phyloP scores from a whole-genome alignment of 768 basidiomycete genomes.

The Termitomyces sp. region DNA sequence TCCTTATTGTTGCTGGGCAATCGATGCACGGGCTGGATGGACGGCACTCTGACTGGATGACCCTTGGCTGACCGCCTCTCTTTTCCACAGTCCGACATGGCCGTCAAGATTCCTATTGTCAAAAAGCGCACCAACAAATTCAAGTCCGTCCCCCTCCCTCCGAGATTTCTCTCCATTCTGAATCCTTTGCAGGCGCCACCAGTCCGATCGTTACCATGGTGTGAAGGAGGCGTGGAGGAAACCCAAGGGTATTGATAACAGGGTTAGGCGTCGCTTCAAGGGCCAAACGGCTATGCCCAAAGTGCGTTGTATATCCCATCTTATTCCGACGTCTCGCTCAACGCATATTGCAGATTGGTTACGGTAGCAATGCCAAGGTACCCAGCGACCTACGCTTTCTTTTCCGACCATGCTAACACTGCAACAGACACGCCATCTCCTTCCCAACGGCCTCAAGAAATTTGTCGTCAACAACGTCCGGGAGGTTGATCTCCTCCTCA shows the following conservation, averaged over 20 bases:
- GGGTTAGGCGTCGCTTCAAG: constrained; percentile 92
- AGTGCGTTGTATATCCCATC: constrained; percentile 35
- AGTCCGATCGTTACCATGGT: constrained; percentile 94
- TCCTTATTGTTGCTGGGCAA: neutral
- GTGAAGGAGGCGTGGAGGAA: constrained; percentile 99
- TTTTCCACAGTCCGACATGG: constrained; percentile 36
- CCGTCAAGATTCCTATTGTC: constrained; percentile 61
- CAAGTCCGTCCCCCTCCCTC: constrained; percentile 60
- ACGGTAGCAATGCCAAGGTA: constrained; percentile 87
- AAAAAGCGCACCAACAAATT: constrained; percentile 98
- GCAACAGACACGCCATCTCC: constrained; percentile 81
- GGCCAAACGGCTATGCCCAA: constrained; percentile 97
- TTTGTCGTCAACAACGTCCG: constrained; percentile 91
- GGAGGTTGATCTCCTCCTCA: constrained; percentile 91
- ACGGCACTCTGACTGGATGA: constrained; percentile 31
- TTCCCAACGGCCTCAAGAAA: constrained; percentile 95
- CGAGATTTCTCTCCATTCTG: constrained; percentile 3
- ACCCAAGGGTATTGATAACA: constrained; percentile 99
- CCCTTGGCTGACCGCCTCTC: constrained; percentile 15
- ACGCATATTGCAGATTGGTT: constrained; percentile 54
- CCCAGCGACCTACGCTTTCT: constrained; percentile 30
- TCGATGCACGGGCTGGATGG: constrained; percentile 12
- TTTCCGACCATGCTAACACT: constrained; percentile 28
- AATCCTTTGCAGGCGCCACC: constrained; percentile 72
- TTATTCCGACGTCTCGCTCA: neutral